Conservation (phyloP, 2,329 filamentous ascomycete species). For the Mycosphaerella arachidis region DNA sequence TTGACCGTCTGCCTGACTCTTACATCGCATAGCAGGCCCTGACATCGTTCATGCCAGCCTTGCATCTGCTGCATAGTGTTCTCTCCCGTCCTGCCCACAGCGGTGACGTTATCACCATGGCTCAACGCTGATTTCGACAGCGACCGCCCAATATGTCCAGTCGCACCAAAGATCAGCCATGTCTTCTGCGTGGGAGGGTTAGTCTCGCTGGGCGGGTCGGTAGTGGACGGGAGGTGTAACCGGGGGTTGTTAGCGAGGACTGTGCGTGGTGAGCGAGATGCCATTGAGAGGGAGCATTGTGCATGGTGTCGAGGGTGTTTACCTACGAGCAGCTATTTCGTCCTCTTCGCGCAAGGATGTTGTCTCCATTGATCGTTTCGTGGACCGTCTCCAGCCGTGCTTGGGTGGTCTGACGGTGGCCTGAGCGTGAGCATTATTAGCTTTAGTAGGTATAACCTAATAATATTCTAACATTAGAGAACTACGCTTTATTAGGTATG, state of each 20-base stretch:
- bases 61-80: slow-evolving; percentile 69
- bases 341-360: not conserved
- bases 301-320: not conserved
- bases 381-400: not conserved
- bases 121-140: slow-evolving; percentile 76
- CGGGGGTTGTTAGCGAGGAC: slow-evolving; percentile 22
- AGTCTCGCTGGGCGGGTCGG: slow-evolving; percentile 71
- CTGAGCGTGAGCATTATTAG: too few relatives aligned
- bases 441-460: too few relatives aligned
- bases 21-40: slow-evolving; percentile 86
- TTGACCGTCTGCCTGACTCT: slow-evolving; percentile 73
- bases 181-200: slow-evolving; percentile 70
- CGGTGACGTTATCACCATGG: slow-evolving; percentile 77
- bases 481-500: too few relatives aligned
- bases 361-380: not conserved
- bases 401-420: too few relatives aligned
- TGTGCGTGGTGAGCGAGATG: slow-evolving; percentile 11
- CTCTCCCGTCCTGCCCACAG: slow-evolving; percentile 79
- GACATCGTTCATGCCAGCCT: slow-evolving; percentile 64
- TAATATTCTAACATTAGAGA: too few relatives aligned
- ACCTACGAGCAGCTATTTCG: slow-evolving; percentile 8
- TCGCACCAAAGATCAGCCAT: slow-evolving; percentile 95
- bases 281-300: slow-evolving; percentile 7
- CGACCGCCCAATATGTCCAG: slow-evolving; percentile 93
- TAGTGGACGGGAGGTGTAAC: slow-evolving; percentile 68